These are phyloP conservation scores for Gillenia trifoliata DNA, from an alignment of 306 rosid species.

Conservation along the genomic window DNA sequence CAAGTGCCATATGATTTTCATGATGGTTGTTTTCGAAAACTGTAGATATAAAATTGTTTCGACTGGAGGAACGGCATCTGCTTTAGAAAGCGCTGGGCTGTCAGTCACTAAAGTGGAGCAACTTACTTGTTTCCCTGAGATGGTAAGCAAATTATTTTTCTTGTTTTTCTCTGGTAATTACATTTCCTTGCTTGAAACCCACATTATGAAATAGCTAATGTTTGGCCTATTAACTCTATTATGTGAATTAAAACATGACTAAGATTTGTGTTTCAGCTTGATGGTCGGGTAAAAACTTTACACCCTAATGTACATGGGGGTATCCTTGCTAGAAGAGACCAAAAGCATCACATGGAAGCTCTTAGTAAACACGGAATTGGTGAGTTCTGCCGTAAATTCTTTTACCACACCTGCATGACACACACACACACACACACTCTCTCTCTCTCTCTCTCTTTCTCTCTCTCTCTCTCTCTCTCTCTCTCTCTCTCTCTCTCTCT, in stretches of 20 bases:
- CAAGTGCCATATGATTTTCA: neutral
- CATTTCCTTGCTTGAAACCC: neutral
- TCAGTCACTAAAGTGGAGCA: constrained; percentile 82
- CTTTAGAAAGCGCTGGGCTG: constrained; percentile 77
- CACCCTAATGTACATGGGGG: constrained; percentile 91
- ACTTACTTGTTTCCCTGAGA: constrained; percentile 82
- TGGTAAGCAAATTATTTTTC: constrained; percentile 43
- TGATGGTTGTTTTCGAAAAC: neutral
- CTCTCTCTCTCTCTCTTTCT: neutral
- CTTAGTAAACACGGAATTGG: constrained; percentile 81
- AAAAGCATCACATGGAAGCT: constrained; percentile 87
- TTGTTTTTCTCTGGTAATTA: neutral
- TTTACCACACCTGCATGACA: neutral
- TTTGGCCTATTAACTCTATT: neutral
- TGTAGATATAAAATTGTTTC: constrained; percentile 80
- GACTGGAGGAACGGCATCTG: constrained; percentile 92
- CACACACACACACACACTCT: too few species aligned
- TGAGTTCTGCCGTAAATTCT: constrained; percentile 23
- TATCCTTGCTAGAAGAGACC: constrained; percentile 91
- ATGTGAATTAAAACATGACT: constrained; percentile 12
- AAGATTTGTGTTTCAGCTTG: constrained; percentile 52
- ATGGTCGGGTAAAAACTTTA: constrained; percentile 89
- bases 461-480: too few species aligned
- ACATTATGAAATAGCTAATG: neutral
- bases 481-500: neutral